A percentile compares a stretch with the other conserved stretches of the same genome.
phyloP scores from a whole-genome alignment of 495 filamentous ascomycete species.

The Penicillium antarcticum region DNA sequence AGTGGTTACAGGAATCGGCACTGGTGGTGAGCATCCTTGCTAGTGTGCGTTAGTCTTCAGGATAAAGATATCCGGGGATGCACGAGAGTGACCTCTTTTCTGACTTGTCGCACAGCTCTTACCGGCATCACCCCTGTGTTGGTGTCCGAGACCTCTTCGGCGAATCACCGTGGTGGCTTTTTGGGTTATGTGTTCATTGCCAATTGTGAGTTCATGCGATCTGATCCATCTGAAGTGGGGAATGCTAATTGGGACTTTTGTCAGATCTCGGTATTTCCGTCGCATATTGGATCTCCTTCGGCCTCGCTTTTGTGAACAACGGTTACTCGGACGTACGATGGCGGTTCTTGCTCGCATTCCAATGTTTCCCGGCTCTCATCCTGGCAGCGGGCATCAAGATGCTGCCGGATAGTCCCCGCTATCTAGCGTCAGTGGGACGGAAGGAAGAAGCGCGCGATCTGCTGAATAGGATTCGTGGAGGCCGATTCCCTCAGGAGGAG shows the following conservation, averaged over 20 bases:
- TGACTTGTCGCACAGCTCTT: conserved; percentile 27
- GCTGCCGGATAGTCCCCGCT: conserved; percentile 49
- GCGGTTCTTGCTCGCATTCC: conserved; percentile 55
- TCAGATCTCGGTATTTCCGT: conserved; percentile 56
- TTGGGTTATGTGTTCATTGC: conserved; percentile 54
- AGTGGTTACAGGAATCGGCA: conserved; percentile 55
- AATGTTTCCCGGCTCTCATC: conserved; percentile 51
- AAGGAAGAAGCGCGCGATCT: conserved; percentile 38
- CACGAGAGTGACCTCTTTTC: not conserved
- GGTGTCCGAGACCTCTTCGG: conserved; percentile 49
- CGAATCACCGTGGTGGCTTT: conserved; percentile 44
- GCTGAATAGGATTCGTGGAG: conserved; percentile 23
- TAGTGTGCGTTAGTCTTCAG: conserved; percentile 2
- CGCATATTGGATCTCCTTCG: conserved; percentile 62
- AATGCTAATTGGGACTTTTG: conserved; percentile 11
- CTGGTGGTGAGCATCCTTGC: conserved; percentile 31
- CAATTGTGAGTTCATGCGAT: conserved; percentile 35
- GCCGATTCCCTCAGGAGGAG: conserved; percentile 19
- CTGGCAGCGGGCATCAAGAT: conserved; percentile 47
- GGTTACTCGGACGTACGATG: conserved; percentile 50
- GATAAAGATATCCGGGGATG: not conserved
- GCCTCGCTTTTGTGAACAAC: conserved; percentile 49
- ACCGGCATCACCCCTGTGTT: conserved; percentile 51
- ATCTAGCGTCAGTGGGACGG: conserved; percentile 35
- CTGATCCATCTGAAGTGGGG: not conserved